Evolutionary conservation across 306 rosid species (phyloP), one percentile per base, ranked within the genome.

Genomic region (Casuarina cunninghamiana): DNA sequence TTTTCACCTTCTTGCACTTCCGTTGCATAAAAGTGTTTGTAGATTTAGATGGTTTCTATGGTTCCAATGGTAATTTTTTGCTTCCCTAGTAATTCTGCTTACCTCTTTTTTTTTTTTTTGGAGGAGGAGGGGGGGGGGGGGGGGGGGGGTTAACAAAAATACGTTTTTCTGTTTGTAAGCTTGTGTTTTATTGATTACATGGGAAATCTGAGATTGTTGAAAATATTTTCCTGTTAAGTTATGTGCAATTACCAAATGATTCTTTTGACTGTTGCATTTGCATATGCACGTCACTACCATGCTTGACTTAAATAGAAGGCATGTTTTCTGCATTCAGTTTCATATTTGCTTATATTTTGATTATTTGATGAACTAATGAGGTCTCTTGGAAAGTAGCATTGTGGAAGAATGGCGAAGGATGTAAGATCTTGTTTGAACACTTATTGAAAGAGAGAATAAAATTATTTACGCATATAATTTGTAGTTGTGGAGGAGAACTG

Each of bases 1-100:
- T 75, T 26, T 81, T 65, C 77, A 57, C 48, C 50, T 49, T 69
- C 19, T 51, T 72, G 5, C 55, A 46, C 50, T 35, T 58, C 61
- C 51, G 26, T 26, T 49, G 41, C 45, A 19, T 80, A 63, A 76
- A 58, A 46, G n/a, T 72, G n/a, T 62, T 26, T 44, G 54, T 46
- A 6, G 12, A 9, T 57, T 53, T 35, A 48, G 65, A 57, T 54
- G 39, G 39, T 21, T 13, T 37, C 10, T 2, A 41, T n/a, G 43
- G 80, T 39, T 51, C n/a, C 5, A 13, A 35, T 61, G 13, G 26
- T 61, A 21, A 44, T 48, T 10, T 2, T 48, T 48, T 48, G 51
- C 32, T 26, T 48, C 51, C 51, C 51, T 48, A 48, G 11, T 48
- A 10, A 13, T 48, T 48, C 32, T 48, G 51, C 51, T 48, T 48